A percentile compares a stretch with the other conserved stretches of the same genome.
These are phyloP conservation scores for Penicillium longicatenatum DNA, from an alignment of 495 filamentous ascomycete genomes.

Conservation along the genomic window DNA sequence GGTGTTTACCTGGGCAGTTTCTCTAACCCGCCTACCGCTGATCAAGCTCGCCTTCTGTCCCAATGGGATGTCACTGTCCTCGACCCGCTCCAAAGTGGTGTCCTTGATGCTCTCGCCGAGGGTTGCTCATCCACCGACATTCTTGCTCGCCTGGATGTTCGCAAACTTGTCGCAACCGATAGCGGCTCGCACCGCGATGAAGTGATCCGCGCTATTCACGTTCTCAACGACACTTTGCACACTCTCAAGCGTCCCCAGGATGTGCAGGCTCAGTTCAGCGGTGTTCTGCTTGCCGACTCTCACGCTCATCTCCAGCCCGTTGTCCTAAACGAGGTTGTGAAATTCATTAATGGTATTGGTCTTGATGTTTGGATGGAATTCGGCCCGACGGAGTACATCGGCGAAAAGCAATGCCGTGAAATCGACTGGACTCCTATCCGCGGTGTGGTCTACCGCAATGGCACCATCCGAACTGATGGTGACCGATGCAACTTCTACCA, in stretches of 20 bases:
- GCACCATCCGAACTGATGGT: constrained; percentile 2
- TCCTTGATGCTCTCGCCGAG: neutral
- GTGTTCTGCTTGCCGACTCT: neutral
- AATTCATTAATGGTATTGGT: constrained; percentile 7
- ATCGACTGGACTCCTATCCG: constrained; percentile 6
- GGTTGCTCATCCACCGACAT: neutral
- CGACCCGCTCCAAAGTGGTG: constrained; percentile 1
- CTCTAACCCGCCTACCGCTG: neutral
- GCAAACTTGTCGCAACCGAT: constrained; percentile 6
- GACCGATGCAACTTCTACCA: constrained; percentile 7
- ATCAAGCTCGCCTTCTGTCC: neutral
- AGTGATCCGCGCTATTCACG: constrained; percentile 5
- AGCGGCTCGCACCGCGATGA: constrained; percentile 5
- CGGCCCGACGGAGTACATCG: constrained; percentile 1
- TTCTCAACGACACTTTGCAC: neutral
- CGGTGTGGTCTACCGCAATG: constrained; percentile 6
- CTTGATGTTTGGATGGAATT: constrained; percentile 9
- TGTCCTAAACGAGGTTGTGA: constrained; percentile 7
- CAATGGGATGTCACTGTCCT: constrained; percentile 6
- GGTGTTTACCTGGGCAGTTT: constrained; percentile 9
- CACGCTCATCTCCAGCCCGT: constrained; percentile 3
- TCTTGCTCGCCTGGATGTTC: constrained; percentile 3
- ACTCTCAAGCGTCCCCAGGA: constrained; percentile 1
- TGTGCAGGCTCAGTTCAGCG: neutral
- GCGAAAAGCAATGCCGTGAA: constrained; percentile 7